Percentiles rank a stretch among this genome's conserved stretches.
These are phyloP conservation scores for Biscogniauxia mediterranea DNA, from an alignment of 2,329 filamentous ascomycete species.

Conservation along the genomic window DNA sequence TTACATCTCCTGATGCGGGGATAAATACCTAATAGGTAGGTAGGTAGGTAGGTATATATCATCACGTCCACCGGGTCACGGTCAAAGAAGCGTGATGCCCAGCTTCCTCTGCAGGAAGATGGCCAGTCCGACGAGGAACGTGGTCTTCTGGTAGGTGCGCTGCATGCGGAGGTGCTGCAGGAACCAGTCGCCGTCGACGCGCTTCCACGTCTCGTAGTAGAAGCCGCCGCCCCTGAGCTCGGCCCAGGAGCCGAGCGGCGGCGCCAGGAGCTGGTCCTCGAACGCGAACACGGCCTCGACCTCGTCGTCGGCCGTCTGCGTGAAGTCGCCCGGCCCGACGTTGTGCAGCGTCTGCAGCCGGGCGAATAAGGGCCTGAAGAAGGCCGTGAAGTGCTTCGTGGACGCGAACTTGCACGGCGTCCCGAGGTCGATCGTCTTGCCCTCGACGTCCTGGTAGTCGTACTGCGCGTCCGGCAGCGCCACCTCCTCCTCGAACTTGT, in stretches of 20 bases:
- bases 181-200: constrained; percentile 24
- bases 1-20: too few relatives aligned
- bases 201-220: constrained; percentile 25
- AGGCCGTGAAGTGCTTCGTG: constrained; percentile 13
- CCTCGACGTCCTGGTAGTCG: constrained; percentile 16
- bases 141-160: constrained; percentile 23
- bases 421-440: constrained; percentile 6
- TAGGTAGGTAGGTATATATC: too few relatives aligned
- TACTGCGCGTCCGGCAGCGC: constrained; percentile 22
- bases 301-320: constrained; percentile 24
- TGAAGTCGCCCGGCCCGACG: constrained; percentile 25
- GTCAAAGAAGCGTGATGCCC: neutral
- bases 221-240: constrained; percentile 25
- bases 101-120: constrained; percentile 3
- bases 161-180: constrained; percentile 21
- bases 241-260: constrained; percentile 15
- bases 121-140: constrained; percentile 1
- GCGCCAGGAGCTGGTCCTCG: constrained; percentile 20
- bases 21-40: too few relatives aligned
- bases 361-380: constrained; percentile 21
- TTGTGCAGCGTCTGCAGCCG: constrained; percentile 25
- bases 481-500: constrained; percentile 22
- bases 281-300: constrained; percentile 26
- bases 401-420: constrained; percentile 6
- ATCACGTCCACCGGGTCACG: neutral